Conservation (phyloP, 116 monocot species). For the Thalassia testudinum region DNA sequence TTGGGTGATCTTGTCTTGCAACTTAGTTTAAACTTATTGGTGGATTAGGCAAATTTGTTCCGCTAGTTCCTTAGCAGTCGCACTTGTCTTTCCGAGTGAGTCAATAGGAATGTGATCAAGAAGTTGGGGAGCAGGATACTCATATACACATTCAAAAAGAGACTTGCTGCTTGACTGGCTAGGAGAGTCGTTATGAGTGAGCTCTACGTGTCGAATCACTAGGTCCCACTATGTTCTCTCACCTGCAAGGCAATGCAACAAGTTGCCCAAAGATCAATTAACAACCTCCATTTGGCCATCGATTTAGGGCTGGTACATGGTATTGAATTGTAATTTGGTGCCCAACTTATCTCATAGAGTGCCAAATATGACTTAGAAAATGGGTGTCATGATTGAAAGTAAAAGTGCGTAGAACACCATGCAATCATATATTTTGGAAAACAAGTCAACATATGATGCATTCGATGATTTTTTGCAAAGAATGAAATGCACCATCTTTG, state of each 20-base stretch:
- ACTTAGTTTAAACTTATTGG: too few relatives aligned
- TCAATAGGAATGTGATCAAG: too few relatives aligned
- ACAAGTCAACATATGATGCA: not conserved
- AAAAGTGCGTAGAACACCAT: not conserved
- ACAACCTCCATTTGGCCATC: too few relatives aligned
- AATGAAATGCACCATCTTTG: constrained; percentile 1
- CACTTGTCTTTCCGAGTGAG: not conserved
- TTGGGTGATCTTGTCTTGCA: too few relatives aligned
- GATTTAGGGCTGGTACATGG: too few relatives aligned
- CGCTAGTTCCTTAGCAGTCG: too few relatives aligned
- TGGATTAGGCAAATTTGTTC: too few relatives aligned
- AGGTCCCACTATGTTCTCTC: not conserved
- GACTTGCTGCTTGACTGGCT: not conserved
- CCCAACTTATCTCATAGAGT: too few relatives aligned
- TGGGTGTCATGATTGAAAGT: not conserved
- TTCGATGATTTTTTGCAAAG: not conserved
- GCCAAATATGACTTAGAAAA: constrained; percentile 1
- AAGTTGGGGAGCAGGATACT: too few relatives aligned
- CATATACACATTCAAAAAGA: not conserved
- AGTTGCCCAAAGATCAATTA: too few relatives aligned
- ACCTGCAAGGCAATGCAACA: not conserved
- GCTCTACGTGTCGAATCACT: not conserved
- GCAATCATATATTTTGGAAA: not conserved
- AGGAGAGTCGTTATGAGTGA: not conserved
- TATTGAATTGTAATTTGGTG: too few relatives aligned